Conservation (phyloP, 73 alveolate species). For the Effrenium voratum region DNA sequence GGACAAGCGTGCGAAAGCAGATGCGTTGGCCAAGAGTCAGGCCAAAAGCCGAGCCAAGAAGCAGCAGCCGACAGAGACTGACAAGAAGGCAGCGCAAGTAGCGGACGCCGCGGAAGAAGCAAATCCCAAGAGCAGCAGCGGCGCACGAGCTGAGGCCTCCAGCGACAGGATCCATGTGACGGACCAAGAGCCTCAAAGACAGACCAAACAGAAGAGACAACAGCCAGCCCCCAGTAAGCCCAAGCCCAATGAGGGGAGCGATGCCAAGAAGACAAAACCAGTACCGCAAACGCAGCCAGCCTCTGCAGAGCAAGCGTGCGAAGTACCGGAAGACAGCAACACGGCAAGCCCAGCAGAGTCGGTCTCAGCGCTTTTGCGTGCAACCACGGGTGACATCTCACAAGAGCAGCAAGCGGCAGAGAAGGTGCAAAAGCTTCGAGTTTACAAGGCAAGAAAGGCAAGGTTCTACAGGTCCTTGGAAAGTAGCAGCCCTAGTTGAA, state of each 20-base stretch:
- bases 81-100: neutral
- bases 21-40: neutral
- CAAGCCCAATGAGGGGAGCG: neutral
- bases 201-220: too few species aligned
- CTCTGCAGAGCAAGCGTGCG: neutral
- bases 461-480: neutral
- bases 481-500: too few species aligned
- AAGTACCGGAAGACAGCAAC: neutral
- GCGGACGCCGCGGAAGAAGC: neutral
- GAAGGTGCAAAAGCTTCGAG: neutral
- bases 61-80: neutral
- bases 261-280: neutral
- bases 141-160: too few species aligned
- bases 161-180: too few species aligned
- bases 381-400: neutral
- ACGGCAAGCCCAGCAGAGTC: neutral
- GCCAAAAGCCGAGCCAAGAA: neutral
- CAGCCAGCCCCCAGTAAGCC: neutral
- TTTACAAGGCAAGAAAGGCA: conserved; percentile 18
- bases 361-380: neutral
- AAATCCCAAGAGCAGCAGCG: too few species aligned
- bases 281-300: neutral
- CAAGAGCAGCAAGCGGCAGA: neutral
- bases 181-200: neutral
- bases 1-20: neutral